phyloP scores from a whole-genome alignment of 257 asterid genomes.

The Solanum bulbocastanum region DNA sequence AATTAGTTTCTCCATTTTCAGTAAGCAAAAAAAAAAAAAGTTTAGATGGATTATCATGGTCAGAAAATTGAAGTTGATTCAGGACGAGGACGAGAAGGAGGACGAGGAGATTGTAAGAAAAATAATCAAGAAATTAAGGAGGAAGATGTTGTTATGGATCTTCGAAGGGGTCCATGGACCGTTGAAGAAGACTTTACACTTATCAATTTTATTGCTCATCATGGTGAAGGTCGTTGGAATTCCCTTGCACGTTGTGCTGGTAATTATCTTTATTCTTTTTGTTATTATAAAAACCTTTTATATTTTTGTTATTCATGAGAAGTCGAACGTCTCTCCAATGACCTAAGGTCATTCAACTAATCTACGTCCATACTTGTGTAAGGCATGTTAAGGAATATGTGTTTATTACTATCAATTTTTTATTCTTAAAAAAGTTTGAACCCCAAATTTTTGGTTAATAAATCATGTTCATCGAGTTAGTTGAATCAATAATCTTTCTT shows the following conservation, averaged over 20 bases:
- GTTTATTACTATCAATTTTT: background rate
- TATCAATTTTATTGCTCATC: constrained; percentile 62
- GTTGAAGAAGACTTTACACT: constrained; percentile 23
- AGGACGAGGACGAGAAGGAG: background rate
- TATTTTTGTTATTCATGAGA: background rate
- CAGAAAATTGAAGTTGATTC: background rate
- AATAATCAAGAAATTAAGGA: constrained; percentile 12
- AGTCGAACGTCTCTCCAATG: background rate
- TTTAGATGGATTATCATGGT: constrained; percentile 17
- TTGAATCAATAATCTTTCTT: background rate
- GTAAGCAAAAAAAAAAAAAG: background rate
- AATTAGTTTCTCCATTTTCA: background rate
- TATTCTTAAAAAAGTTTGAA: background rate
- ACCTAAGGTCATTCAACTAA: background rate
- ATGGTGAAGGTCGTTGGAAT: constrained; percentile 94
- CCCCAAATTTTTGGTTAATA: accelerated
- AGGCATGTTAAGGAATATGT: background rate
- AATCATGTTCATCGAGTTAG: background rate
- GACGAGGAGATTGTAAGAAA: background rate
- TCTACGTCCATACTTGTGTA: background rate
- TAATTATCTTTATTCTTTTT: background rate
- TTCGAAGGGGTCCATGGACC: constrained; percentile 82
- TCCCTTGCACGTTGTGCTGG: constrained; percentile 78
- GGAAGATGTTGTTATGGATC: constrained; percentile 27
- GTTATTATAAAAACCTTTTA: background rate